Percentiles rank a stretch among this genome's conserved stretches.
These are phyloP conservation scores for Fagopyrum tataricum DNA, from an alignment of 148 eudicot species.

Conservation along the genomic window DNA sequence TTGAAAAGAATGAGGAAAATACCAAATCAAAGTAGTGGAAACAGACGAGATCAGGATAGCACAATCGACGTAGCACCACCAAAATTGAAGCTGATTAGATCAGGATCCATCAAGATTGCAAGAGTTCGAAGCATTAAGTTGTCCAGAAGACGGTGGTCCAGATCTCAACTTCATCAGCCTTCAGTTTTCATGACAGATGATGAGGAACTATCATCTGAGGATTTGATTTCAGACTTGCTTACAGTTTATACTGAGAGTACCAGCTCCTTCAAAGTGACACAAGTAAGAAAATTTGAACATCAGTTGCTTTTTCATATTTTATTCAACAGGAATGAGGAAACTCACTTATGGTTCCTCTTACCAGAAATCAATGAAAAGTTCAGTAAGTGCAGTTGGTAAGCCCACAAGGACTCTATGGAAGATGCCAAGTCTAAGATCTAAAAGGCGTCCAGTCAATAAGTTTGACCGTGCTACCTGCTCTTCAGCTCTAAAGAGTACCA, in stretches of 20 bases:
- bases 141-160: slow-evolving; percentile 27
- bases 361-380: slow-evolving; percentile 28
- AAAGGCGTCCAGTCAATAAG: slow-evolving; percentile 27
- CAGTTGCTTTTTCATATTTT: background rate
- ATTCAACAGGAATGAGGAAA: slow-evolving; percentile 2
- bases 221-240: slow-evolving; percentile 8
- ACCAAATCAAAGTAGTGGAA: slow-evolving; percentile 17
- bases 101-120: slow-evolving; percentile 34
- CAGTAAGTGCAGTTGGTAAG: slow-evolving; percentile 41
- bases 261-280: background rate
- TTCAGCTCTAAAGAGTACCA: slow-evolving; percentile 56
- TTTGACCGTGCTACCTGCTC: slow-evolving; percentile 68
- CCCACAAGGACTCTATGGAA: slow-evolving; percentile 39
- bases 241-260: no score
- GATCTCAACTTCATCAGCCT: slow-evolving; percentile 33
- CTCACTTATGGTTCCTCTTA: slow-evolving; percentile 14
- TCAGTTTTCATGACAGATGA: slow-evolving; percentile 10
- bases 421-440: slow-evolving; percentile 56
- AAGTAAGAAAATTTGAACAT: slow-evolving; percentile 19
- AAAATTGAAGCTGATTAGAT: slow-evolving; percentile 27
- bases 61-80: slow-evolving; percentile 19
- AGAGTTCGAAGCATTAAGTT: slow-evolving; percentile 33
- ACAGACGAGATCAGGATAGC: slow-evolving; percentile 34
- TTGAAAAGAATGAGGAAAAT: slow-evolving; percentile 24
- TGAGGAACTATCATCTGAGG: slow-evolving; percentile 15